A percentile compares a stretch with the other conserved stretches of the same genome.
These are phyloP conservation scores for Sporothrix brasiliensis DNA, from an alignment of 2,329 filamentous ascomycete species.

Conservation along the genomic window DNA sequence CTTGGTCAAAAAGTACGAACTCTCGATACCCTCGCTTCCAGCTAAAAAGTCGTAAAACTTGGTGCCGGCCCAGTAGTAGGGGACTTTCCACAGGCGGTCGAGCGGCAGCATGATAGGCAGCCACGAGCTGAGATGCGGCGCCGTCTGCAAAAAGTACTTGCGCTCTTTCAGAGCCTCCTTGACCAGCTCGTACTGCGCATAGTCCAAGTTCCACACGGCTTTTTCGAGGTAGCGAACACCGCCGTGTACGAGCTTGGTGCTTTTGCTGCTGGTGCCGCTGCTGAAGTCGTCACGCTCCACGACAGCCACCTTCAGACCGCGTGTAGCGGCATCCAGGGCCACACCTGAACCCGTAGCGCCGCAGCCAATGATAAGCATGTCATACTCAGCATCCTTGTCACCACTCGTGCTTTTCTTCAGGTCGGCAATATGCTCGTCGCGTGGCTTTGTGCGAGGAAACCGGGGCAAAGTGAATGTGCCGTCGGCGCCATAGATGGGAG, in stretches of 20 bases:
- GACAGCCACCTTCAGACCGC: conserved; percentile 76
- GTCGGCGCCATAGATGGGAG: conserved; percentile 69
- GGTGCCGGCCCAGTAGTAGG: conserved; percentile 70
- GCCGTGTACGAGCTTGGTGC: conserved; percentile 85
- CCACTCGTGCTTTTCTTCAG: conserved; percentile 50
- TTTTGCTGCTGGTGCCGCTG: conserved; percentile 80
- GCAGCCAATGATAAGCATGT: conserved; percentile 76
- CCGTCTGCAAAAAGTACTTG: conserved; percentile 80
- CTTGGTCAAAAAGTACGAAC: conserved; percentile 78
- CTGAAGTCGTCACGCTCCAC: conserved; percentile 84
- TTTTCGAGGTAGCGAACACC: conserved; percentile 84
- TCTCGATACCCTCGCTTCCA: conserved; percentile 80
- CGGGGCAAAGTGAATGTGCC: conserved; percentile 67
- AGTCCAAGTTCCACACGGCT: conserved; percentile 82
- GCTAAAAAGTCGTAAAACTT: conserved; percentile 82
- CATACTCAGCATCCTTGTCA: conserved; percentile 61
- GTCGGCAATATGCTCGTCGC: conserved; percentile 66
- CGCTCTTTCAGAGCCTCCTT: conserved; percentile 80
- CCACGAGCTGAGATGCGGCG: conserved; percentile 78
- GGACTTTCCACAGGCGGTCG: conserved; percentile 80
- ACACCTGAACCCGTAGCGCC: conserved; percentile 80
- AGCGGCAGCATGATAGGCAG: conserved; percentile 82
- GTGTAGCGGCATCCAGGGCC: conserved; percentile 76
- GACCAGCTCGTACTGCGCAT: conserved; percentile 78
- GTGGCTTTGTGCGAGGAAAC: conserved; percentile 65